Percentiles rank a stretch among this genome's conserved stretches.
These are phyloP conservation scores for Quercus tomentella DNA, from an alignment of 331 rosid genomes.

Conservation along the genomic window DNA sequence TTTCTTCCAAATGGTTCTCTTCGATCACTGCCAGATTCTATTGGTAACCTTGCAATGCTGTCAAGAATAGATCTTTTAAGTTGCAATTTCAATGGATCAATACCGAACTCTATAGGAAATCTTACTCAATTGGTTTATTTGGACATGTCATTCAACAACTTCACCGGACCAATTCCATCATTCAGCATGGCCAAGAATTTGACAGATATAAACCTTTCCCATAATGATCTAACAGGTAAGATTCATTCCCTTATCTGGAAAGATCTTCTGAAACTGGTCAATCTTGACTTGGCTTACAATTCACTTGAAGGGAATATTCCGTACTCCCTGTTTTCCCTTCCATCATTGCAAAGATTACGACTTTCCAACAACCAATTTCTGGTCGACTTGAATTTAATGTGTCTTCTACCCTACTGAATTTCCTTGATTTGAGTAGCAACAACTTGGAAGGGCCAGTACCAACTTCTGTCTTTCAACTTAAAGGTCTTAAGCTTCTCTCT, in stretches of 20 bases:
- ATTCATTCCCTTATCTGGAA: no score
- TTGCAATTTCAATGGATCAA: neutral
- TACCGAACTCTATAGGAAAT: no score
- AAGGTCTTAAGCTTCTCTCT: neutral
- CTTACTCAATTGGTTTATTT: no score
- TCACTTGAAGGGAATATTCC: neutral
- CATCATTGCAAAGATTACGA: neutral
- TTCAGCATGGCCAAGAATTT: no score
- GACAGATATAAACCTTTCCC: no score
- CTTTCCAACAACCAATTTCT: neutral
- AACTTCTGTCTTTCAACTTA: neutral
- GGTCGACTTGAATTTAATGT: neutral
- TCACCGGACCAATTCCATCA: no score
- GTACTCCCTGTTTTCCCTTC: neutral
- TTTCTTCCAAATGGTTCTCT: no score
- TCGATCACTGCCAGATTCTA: neutral
- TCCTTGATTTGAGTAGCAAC: no score
- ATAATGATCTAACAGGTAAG: no score
- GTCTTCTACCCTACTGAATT: accelerated
- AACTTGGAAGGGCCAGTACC: neutral
- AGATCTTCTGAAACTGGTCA: no score
- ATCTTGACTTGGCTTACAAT: neutral
- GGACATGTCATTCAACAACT: no score
- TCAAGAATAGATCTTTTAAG: neutral
- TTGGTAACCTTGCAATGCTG: neutral